Conservation (phyloP, 306 rosid genomes). For the Malus sieversii region DNA sequence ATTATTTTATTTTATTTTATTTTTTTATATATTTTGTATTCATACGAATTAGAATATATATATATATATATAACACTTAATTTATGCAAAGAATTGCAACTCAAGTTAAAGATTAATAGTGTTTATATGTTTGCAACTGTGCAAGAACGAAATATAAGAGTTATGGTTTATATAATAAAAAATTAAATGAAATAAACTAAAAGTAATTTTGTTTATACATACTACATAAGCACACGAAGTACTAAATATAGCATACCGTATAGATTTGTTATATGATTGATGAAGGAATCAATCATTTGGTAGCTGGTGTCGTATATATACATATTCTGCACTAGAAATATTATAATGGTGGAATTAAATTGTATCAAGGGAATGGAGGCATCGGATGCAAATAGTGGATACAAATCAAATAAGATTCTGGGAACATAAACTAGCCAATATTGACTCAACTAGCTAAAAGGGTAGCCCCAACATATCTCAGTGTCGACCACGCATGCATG, state of each 20-base stretch:
- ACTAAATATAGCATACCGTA: neutral
- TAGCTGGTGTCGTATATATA: neutral
- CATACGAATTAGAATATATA: too few relatives aligned
- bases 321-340: neutral
- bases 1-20: too few relatives aligned
- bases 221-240: too few relatives aligned
- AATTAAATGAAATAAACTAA: too few relatives aligned
- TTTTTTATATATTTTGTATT: too few relatives aligned
- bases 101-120: too few relatives aligned
- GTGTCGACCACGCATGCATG: constrained; percentile 2
- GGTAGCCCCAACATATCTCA: neutral
- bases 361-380: constrained; percentile 4
- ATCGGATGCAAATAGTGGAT: constrained; percentile 14
- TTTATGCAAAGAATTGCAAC: too few relatives aligned
- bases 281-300: neutral
- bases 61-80: too few relatives aligned
- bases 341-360: neutral
- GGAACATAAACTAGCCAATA: neutral
- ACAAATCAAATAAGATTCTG: constrained; percentile 9
- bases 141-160: too few relatives aligned
- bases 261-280: neutral
- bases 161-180: too few relatives aligned
- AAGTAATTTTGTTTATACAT: neutral
- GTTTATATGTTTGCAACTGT: too few relatives aligned
- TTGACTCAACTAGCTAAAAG: constrained; percentile 1